Percentiles rank a stretch among this genome's conserved stretches.
These are phyloP conservation scores for Rhytidiadelphus loreus DNA, from an alignment of 225 moss, liverwort and hornwort genomes.

Conservation along the genomic window DNA sequence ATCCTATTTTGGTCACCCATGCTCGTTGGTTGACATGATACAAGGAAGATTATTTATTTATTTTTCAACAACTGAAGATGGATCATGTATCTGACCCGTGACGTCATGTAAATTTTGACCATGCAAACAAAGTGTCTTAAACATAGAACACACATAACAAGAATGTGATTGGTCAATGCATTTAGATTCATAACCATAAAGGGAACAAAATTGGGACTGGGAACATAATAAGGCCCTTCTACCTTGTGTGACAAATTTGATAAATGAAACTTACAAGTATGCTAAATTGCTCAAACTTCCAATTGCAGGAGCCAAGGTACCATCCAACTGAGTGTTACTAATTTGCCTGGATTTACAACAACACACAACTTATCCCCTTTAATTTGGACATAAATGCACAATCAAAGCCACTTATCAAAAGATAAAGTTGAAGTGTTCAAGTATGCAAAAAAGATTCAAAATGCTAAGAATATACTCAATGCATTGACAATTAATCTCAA, in stretches of 20 bases:
- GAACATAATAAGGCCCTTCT: background rate
- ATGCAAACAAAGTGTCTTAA: no score
- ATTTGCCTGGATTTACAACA: background rate
- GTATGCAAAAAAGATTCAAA: background rate
- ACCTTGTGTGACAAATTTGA: background rate
- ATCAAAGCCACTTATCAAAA: background rate
- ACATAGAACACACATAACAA: background rate
- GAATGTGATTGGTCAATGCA: background rate
- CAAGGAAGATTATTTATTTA: background rate
- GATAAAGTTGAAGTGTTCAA: background rate
- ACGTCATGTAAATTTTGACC: no score
- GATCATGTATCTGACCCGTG: no score
- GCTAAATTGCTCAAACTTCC: background rate
- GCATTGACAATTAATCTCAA: background rate
- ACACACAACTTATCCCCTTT: background rate
- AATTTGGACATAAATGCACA: background rate
- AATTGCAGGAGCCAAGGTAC: background rate
- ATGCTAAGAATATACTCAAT: background rate
- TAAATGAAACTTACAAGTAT: background rate
- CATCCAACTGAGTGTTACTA: background rate
- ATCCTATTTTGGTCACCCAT: no score
- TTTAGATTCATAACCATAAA: background rate
- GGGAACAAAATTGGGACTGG: fast-evolving
- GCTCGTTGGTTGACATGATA: background rate
- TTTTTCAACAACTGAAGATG: background rate